Percentiles rank a stretch among this genome's conserved stretches.
phyloP scores from a whole-genome alignment of 2,329 filamentous ascomycete species.

The Fusarium dlaminii region DNA sequence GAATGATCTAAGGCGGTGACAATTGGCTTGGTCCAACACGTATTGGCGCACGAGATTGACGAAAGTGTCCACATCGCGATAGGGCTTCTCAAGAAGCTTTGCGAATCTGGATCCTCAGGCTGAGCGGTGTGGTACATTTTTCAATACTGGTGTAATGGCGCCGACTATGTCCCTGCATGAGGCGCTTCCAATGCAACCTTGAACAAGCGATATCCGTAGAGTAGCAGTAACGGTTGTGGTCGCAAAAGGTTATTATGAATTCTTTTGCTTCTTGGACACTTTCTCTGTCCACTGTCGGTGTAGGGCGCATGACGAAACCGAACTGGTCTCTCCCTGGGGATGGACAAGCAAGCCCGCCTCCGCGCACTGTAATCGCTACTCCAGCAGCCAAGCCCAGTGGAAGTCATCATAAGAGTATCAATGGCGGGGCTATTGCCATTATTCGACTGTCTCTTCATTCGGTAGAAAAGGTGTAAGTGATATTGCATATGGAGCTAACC shows the following conservation, averaged over 20 bases:
- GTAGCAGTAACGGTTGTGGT: not conserved
- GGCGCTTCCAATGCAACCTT: slow-evolving; percentile 21
- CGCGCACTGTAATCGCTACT: slow-evolving; percentile 6
- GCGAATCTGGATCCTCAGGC: not conserved
- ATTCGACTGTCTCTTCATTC: slow-evolving; percentile 12
- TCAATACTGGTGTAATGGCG: slow-evolving; percentile 7
- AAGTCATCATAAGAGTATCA: slow-evolving; percentile 17
- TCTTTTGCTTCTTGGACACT: not conserved
- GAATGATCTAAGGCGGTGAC: slow-evolving; percentile 18
- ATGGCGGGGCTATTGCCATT: slow-evolving; percentile 18
- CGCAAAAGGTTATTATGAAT: not conserved
- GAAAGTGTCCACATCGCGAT: slow-evolving; percentile 13
- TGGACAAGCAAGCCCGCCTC: not conserved
- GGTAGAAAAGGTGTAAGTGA: not conserved
- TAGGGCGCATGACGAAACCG: not conserved
- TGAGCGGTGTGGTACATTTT: slow-evolving; percentile 26
- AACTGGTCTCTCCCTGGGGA: not conserved
- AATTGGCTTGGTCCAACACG: slow-evolving; percentile 12
- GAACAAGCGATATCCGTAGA: not conserved
- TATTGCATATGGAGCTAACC: not conserved
- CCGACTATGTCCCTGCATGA: slow-evolving; percentile 33
- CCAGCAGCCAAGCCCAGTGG: slow-evolving; percentile 32
- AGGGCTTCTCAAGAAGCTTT: slow-evolving; percentile 13
- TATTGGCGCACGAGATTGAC: slow-evolving; percentile 22
- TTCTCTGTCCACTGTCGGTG: not conserved